Base-by-base conservation (phyloP, 2,329 filamentous ascomycete species). In the Aureobasidium sp. region DNA sequence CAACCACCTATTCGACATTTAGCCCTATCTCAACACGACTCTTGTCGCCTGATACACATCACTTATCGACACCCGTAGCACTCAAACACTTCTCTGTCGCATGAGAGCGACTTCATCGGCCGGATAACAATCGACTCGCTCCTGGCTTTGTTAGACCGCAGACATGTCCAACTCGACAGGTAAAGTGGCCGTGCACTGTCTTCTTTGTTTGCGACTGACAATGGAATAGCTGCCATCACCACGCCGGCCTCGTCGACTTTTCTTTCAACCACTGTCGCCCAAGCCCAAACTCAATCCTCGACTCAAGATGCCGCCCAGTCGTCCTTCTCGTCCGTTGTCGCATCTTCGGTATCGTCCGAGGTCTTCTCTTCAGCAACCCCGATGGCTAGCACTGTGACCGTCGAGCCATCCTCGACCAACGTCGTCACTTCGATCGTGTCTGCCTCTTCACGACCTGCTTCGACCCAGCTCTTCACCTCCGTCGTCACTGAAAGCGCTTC, bases 381-480 rank as follows among this genome's bases (percentile, higher is more conserved):
- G 46, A 29, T 52, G 27, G 41, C n/a, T 34, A 64, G 64, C 48
- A 64, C 65, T 20, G 63, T 62, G 34, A 65, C 60, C 8, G 61
- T 64, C 51, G 57, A 59, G 24, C 61, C 66, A 12, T 52, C 64
- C 8, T 63, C 56, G 24, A 63, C 65, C 39, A 62, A 60, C 39
- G 61, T 65, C 48, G 64, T 67, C 50, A 68, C 65, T 13, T 64
- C 65, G 2, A 39, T 65, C 24, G 62, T 64, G 20, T 66, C 68
- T 10, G 68, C 66, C 9, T 63, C 68, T 20, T 64, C 67, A 9
- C 57, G 41, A n/a, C 53, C 64, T n/a, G 57, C 64, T 10, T 63
- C 67, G 7, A 70, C 68, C 32, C 61, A 66, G 26, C 44, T 66
- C 53, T 50, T 68, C 55, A 69, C 67, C 13, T 69, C 67, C 2